These are phyloP conservation scores for Sordaria brevicollis DNA, from an alignment of 495 filamentous ascomycete species.

Conservation along the genomic window DNA sequence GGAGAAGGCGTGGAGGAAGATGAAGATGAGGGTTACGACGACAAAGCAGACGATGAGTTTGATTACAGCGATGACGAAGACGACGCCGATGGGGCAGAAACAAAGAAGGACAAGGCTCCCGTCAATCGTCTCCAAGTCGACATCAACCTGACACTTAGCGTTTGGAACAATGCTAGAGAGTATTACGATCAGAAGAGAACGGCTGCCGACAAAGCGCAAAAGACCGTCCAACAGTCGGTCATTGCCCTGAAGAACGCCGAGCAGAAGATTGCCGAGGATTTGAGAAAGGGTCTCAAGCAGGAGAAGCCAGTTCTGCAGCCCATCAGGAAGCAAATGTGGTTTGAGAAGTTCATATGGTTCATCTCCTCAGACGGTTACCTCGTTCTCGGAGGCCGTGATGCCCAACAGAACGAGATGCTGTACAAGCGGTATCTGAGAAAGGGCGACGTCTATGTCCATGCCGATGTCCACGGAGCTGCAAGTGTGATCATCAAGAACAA, in stretches of 20 bases:
- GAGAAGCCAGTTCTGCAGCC: constrained; percentile 84
- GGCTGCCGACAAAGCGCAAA: constrained; percentile 76
- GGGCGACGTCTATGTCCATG: constrained; percentile 86
- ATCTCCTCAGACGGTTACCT: constrained; percentile 94
- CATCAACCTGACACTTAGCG: constrained; percentile 68
- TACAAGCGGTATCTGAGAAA: constrained; percentile 76
- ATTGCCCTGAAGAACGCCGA: constrained; percentile 84
- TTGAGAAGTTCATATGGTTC: constrained; percentile 94
- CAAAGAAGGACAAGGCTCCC: constrained; percentile 26
- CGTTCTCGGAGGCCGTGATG: constrained; percentile 75
- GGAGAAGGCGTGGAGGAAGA: constrained; percentile 55
- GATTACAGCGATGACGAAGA: constrained; percentile 59
- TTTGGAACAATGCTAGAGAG: constrained; percentile 80
- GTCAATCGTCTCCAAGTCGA: constrained; percentile 59
- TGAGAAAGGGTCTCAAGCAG: constrained; percentile 79
- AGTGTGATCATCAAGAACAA: constrained; percentile 82
- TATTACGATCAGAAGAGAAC: constrained; percentile 84
- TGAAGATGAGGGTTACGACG: constrained; percentile 42
- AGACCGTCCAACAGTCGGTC: constrained; percentile 69
- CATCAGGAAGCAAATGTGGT: constrained; percentile 77
- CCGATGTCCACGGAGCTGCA: constrained; percentile 76
- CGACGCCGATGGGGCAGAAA: constrained; percentile 46
- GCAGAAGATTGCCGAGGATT: constrained; percentile 72
- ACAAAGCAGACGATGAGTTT: constrained; percentile 55
- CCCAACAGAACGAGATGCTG: constrained; percentile 82